Evolutionary conservation across 2,329 filamentous ascomycete species (phyloP).

Genomic region (Colletotrichum tofieldiae): DNA sequence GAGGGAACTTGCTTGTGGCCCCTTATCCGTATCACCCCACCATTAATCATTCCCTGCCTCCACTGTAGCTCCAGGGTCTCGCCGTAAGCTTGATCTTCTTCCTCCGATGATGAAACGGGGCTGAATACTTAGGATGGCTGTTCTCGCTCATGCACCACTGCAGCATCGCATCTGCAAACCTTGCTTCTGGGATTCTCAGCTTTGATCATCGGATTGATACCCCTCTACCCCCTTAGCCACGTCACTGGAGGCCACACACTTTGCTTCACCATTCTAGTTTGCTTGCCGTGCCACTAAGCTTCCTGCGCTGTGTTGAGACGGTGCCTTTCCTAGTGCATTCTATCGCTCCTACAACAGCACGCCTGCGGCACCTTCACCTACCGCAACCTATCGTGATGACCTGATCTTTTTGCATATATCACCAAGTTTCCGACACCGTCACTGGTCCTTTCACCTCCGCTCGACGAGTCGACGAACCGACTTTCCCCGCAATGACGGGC

Average conservation of each 20-base stretch:
- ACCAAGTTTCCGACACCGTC: neutral
- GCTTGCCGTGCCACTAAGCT: constrained; percentile 19
- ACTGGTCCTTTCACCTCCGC: neutral
- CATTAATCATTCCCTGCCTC: neutral
- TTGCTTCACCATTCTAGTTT: neutral
- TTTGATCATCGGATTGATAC: constrained; percentile 3
- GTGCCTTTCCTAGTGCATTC: neutral
- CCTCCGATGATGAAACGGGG: constrained; percentile 40
- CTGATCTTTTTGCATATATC: neutral
- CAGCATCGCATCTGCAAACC: constrained; percentile 9
- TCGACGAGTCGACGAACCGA: neutral
- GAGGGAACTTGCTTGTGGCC: constrained; percentile 9
- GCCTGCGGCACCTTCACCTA: neutral
- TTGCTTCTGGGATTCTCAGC: neutral
- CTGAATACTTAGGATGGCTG: constrained; percentile 18
- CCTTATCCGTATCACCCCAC: constrained; percentile 19
- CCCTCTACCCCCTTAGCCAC: neutral
- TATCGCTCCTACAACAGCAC: neutral
- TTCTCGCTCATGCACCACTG: neutral
- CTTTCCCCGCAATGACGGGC: constrained; percentile 37
- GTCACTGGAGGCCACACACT: neutral
- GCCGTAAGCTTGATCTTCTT: constrained; percentile 31
- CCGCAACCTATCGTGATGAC: constrained; percentile 17
- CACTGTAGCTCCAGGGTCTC: constrained; percentile 35
- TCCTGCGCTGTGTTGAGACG: constrained; percentile 17